Base-by-base conservation (phyloP, 768 basidiomycete genomes). In the Agrocybe pediades region DNA sequence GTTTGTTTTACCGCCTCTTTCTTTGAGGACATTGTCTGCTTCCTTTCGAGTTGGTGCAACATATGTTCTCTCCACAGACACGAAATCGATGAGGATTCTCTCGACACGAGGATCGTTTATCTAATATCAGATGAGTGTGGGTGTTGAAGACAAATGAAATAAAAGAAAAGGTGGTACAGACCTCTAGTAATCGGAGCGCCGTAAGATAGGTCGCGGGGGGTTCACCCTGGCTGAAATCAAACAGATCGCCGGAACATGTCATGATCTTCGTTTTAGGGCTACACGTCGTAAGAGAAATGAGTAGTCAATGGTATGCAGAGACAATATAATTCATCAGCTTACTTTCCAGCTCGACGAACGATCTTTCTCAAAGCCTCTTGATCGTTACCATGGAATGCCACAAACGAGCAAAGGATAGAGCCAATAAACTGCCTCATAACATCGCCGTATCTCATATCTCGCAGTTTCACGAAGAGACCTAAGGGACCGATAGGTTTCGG, bases 21-120 rank as follows among this genome's bases (percentile, higher is more conserved):
- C 44, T 33, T 46, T 53, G 6, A 53, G 29, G n/a, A 46, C 20
- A 24, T 25, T 15, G 7, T 53, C 52, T 5, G 52, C 52, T 16
- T 46, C 20, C 23, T 23, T 20, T 17, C 52, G 52, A 24, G 44
- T 53, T 6, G 15, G 36, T 16, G 52, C 36, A 4, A 46, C 20
- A n/a, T 44, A 46, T 19, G 36, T 39, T 8, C 33, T 9, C 36
- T 53, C 52, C 23, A 46, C 46, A n/a, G 17, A 6, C 16, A 15
- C 19, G 15, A 23, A 41, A 45, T 53, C 52, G 9, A 53, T 36
- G 11, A 53, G 30, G 9, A 53, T 53, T n/a, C 52, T 27, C 23
- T 46, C 42, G 8, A 53, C 52, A 29, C 25, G 26, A 9, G 41
- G 40, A 17, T 53, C 23, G 15, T 44, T 21, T 7, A 53, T 46